Conservation (phyloP, 495 filamentous ascomycete genomes). For the Corynascus novoguineensis region DNA sequence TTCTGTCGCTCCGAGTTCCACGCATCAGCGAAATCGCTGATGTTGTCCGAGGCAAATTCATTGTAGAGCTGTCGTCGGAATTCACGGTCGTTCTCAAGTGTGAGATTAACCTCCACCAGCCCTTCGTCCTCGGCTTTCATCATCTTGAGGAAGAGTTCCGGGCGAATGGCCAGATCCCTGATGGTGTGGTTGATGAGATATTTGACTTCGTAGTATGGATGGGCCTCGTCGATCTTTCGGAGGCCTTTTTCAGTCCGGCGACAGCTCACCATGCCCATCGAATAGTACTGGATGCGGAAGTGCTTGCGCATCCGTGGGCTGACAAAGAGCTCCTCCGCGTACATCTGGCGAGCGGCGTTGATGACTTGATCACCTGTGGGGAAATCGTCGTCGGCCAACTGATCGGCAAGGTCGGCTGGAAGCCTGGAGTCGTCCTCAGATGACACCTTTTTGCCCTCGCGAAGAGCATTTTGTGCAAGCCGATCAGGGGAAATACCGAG, state of each 20-base stretch:
- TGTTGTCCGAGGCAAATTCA: conserved; percentile 89
- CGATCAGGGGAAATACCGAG: conserved; percentile 87
- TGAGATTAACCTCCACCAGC: conserved; percentile 74
- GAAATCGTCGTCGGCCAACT: conserved; percentile 65
- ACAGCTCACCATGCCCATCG: conserved; percentile 74
- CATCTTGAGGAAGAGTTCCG: conserved; percentile 91
- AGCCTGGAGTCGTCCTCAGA: conserved; percentile 71
- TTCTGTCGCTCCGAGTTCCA: conserved; percentile 87
- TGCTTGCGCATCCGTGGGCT: conserved; percentile 87
- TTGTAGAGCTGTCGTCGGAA: conserved; percentile 68
- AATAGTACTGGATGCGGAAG: conserved; percentile 75
- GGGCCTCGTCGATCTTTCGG: conserved; percentile 89
- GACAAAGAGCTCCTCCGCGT: conserved; percentile 81
- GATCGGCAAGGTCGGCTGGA: conserved; percentile 83
- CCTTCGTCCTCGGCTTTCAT: conserved; percentile 93
- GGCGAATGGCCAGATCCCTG: conserved; percentile 68
- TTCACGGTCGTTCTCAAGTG: conserved; percentile 64
- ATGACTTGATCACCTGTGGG: conserved; percentile 69
- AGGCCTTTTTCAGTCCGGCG: conserved; percentile 88
- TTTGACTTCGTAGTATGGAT: conserved; percentile 97
- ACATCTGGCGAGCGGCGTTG: conserved; percentile 74
- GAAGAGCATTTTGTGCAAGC: conserved; percentile 77
- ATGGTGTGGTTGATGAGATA: conserved; percentile 87
- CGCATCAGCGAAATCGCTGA: conserved; percentile 87
- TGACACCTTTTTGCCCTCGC: conserved; percentile 68